Evolutionary conservation across 2,329 filamentous ascomycete genomes (phyloP).

Genomic region (Thelonectria discophora): DNA sequence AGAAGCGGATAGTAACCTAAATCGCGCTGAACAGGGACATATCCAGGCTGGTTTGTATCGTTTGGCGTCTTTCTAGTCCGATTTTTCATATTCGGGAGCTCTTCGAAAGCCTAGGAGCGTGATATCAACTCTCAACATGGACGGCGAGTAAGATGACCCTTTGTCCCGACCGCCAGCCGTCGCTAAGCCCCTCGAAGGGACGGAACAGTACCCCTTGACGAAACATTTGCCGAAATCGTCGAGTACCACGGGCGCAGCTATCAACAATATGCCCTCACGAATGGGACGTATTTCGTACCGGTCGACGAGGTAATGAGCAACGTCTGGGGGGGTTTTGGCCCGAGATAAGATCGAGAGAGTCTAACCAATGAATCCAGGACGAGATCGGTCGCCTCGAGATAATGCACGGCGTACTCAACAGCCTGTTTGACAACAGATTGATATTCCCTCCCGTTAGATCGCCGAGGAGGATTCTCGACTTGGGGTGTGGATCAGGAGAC

Average conservation of each 20-base stretch:
- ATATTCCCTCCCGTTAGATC: conserved; percentile 73
- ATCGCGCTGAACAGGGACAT: conserved; percentile 34
- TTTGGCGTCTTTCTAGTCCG: conserved; percentile 15
- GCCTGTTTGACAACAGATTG: conserved; percentile 71
- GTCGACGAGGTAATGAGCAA: conserved; percentile 70
- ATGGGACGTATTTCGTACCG: conserved; percentile 72
- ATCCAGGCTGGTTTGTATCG: conserved; percentile 27
- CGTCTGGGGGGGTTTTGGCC: neutral
- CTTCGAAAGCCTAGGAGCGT: conserved; percentile 15
- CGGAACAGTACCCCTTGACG: conserved; percentile 64
- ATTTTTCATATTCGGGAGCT: conserved; percentile 17
- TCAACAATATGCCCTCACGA: conserved; percentile 72
- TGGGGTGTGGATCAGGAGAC: conserved; percentile 74
- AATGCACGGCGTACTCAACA: conserved; percentile 69
- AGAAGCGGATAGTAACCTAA: conserved; percentile 37
- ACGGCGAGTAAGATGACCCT: conserved; percentile 44
- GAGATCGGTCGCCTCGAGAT: conserved; percentile 72
- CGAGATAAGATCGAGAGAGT: conserved; percentile 13
- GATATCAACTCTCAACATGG: conserved; percentile 38
- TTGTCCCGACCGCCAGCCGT: conserved; percentile 16
- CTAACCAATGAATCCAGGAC: conserved; percentile 58
- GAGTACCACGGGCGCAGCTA: conserved; percentile 70
- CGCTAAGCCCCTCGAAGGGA: conserved; percentile 50
- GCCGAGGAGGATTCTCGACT: conserved; percentile 72
- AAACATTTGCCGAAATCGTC: conserved; percentile 66